Percentiles rank a stretch among this genome's conserved stretches.
Conservation (phyloP, 2,329 filamentous ascomycete species). For the Cladosporium velox region DNA sequence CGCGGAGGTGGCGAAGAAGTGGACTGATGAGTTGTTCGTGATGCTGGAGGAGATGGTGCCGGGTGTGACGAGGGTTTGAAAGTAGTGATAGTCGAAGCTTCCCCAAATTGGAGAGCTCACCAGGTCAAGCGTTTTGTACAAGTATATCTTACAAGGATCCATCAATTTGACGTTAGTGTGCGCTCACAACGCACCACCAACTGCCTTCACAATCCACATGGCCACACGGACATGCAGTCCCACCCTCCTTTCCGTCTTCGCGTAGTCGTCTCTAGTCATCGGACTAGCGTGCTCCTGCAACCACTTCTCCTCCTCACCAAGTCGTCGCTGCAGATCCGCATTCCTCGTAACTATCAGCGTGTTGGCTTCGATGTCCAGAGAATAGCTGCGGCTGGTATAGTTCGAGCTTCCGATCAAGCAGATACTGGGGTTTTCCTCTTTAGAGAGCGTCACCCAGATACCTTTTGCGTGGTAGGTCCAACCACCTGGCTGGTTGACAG, state of each 20-base stretch:
- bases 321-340: constrained; percentile 65
- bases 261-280: constrained; percentile 76
- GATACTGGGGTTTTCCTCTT: constrained; percentile 66
- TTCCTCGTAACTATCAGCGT: constrained; percentile 82
- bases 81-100: no score
- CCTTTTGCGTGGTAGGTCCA: constrained; percentile 99
- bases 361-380: constrained; percentile 86
- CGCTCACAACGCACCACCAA: constrained; percentile 20
- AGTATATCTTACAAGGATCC: constrained; percentile 1
- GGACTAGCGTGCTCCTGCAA: constrained; percentile 71
- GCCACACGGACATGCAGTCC: constrained; percentile 80
- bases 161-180: no score
- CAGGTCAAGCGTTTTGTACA: not conserved
- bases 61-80: not conserved
- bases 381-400: constrained; percentile 92
- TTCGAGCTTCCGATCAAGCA: constrained; percentile 90
- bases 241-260: constrained; percentile 78
- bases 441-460: constrained; percentile 78
- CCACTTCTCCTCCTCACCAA: constrained; percentile 80
- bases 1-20: constrained; percentile 32
- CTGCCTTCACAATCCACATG: constrained; percentile 65
- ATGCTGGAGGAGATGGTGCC: constrained; percentile 35
- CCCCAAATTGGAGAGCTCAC: no score
- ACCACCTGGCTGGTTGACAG: constrained; percentile 74
- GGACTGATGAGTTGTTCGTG: constrained; percentile 39